Base-by-base conservation (phyloP, 2,329 filamentous ascomycete genomes). In the Talaromyces sp. region DNA sequence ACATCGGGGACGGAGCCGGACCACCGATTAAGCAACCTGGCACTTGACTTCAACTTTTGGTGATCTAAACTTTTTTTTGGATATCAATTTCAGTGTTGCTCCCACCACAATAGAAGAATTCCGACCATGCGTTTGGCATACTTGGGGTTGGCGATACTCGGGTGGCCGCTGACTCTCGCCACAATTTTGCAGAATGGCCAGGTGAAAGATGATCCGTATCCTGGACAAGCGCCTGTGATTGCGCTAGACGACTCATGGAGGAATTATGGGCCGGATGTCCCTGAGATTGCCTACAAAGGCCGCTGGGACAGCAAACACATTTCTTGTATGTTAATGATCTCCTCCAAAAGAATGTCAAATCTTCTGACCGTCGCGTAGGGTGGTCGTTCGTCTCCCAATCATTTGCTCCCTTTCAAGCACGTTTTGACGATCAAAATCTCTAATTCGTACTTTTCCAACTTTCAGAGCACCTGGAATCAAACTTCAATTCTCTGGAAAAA, bases 261-360 rank as follows among this genome's bases (percentile, higher is more conserved):
- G 27, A 80, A 73, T 1, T 86, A 83, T 57, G 69, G 73, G 3
- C 75, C 82, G 3, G 74, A 80, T 62, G 76, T 80, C 1, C 66
- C 75, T 1, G 81, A 86, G 61, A 72, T 86, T 9, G 80, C 81
- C 0, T 86, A 85, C 72, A 85, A 85, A 62, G 84, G 83, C 4
- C 74, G 82, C 52, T 86, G 83, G 83, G 83, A 86, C 63, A 82
- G 78, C 30, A 78, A 82, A 58, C 75, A 82, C 57, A 77, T 85
- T 43, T 85, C 81, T 1, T 86, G 73, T 73, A 68, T 47, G 67
- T 51, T 41, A 19, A 29, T 27, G 24, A 29, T 24, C n/a, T n/a
- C 20, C 20, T 19, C 8, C 17, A 17, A n/a, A 17, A 51, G 32
- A 49, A 19, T 44, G 11, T 44, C 17, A 44, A 47, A 11, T 27